These are phyloP conservation scores for Schrenkiella parvula DNA, from an alignment of 345 rosid species.

Conservation along the genomic window DNA sequence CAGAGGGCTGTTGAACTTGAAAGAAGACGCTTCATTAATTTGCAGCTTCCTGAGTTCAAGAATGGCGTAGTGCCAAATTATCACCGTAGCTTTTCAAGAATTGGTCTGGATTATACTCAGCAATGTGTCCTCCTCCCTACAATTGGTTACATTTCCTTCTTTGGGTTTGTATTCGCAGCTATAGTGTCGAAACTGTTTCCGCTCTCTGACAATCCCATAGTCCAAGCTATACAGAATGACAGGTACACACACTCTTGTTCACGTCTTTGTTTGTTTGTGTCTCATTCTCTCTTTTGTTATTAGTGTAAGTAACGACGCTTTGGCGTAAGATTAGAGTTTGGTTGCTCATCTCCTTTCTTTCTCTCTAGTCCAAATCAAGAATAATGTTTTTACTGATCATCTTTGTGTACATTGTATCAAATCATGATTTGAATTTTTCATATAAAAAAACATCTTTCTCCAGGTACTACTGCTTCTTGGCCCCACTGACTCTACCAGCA, in stretches of 20 bases:
- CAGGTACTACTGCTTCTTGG: constrained; percentile 63
- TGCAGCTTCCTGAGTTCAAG: constrained; percentile 78
- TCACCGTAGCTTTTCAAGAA: constrained; percentile 64
- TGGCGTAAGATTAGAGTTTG: no score
- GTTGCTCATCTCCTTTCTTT: no score
- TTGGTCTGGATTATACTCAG: constrained; percentile 48
- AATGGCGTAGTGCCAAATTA: constrained; percentile 45
- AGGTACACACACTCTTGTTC: constrained; percentile 32
- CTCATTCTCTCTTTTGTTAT: not conserved
- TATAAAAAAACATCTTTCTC: not conserved
- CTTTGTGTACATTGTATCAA: no score
- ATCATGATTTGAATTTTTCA: not conserved
- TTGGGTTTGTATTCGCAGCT: constrained; percentile 19
- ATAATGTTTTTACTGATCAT: no score
- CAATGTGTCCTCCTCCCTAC: constrained; percentile 82
- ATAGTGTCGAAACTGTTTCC: constrained; percentile 13
- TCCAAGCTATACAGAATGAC: constrained; percentile 26
- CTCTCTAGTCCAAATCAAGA: not conserved
- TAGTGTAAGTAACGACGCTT: no score
- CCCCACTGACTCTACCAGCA: constrained; percentile 76
- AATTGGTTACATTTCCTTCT: not conserved
- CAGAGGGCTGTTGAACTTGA: constrained; percentile 86
- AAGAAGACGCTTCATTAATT: constrained; percentile 67
- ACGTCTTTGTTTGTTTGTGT: not conserved
- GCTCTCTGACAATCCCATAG: constrained; percentile 11